Percentiles rank a stretch among this genome's conserved stretches.
Conservation (phyloP, 1,139 yeast genomes). For the Pneumocystis canis region DNA sequence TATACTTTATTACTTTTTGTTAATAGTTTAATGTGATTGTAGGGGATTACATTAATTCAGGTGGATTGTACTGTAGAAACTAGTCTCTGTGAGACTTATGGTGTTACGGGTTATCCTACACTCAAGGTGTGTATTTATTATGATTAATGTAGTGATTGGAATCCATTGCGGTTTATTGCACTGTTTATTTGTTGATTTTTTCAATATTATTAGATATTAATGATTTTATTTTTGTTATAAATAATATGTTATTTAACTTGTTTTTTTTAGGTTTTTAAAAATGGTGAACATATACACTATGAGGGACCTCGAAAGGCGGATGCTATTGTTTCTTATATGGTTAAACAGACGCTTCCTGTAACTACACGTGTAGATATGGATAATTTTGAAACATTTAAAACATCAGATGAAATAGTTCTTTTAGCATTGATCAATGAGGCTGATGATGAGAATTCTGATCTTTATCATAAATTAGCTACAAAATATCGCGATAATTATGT, state of each 20-base stretch:
- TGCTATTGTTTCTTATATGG: slow-evolving; percentile 65
- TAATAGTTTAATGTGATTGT: not conserved
- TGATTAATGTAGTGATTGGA: not conserved
- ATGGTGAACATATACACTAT: slow-evolving; percentile 40
- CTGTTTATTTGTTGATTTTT: too few relatives aligned
- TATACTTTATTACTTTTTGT: not conserved
- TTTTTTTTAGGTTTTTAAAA: slow-evolving; percentile 42
- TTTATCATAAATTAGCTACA: slow-evolving; percentile 43
- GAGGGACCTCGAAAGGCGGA: slow-evolving; percentile 73
- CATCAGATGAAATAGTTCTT: slow-evolving; percentile 40
- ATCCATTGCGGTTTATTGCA: too few relatives aligned
- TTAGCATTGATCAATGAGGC: slow-evolving; percentile 31
- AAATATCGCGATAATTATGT: slow-evolving; percentile 44
- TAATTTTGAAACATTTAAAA: slow-evolving; percentile 34
- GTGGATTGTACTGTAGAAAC: slow-evolving; percentile 83
- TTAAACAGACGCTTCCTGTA: slow-evolving; percentile 69
- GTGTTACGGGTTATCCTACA: slow-evolving; percentile 83
- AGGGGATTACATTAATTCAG: slow-evolving; percentile 65
- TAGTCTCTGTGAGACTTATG: slow-evolving; percentile 60
- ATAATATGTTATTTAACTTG: not conserved
- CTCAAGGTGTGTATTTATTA: slow-evolving; percentile 31
- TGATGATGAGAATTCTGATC: slow-evolving; percentile 26
- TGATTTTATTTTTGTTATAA: not conserved
- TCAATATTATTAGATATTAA: not conserved
- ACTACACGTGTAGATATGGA: slow-evolving; percentile 43